phyloP scores from a whole-genome alignment of 805 yeast species.

The Nematodospora valgi region DNA sequence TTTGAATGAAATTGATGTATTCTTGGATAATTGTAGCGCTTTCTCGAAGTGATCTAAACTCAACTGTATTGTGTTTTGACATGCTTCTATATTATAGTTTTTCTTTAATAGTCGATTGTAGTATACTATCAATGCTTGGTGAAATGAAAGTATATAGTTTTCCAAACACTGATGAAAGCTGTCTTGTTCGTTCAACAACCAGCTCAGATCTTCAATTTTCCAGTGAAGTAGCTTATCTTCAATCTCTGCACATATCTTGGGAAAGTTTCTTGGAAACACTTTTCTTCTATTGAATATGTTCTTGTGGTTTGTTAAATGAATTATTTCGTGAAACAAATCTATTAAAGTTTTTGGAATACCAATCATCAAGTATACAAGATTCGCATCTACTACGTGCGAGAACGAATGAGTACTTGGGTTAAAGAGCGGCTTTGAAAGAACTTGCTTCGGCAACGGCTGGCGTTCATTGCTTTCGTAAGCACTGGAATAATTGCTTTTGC shows the following conservation, averaged over 20 bases:
- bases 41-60: slow-evolving; percentile 34
- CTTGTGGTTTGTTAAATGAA: slow-evolving; percentile 50
- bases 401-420: slow-evolving; percentile 9
- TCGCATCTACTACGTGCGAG: slow-evolving; percentile 15
- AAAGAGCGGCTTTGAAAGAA: not conserved
- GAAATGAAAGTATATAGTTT: slow-evolving; percentile 27
- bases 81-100: slow-evolving; percentile 23
- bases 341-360: slow-evolving; percentile 48
- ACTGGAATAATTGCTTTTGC: slow-evolving; percentile 9
- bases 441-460: not conserved
- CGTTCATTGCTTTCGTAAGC: not conserved
- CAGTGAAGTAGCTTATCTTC: slow-evolving; percentile 49
- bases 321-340: slow-evolving; percentile 43
- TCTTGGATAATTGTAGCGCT: slow-evolving; percentile 13
- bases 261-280: slow-evolving; percentile 51
- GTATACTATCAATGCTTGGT: slow-evolving; percentile 42
- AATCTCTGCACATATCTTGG: slow-evolving; percentile 51
- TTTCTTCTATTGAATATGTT: slow-evolving; percentile 39
- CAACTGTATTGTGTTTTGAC: slow-evolving; percentile 32
- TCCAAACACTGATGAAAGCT: slow-evolving; percentile 38
- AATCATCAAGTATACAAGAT: slow-evolving; percentile 36
- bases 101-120: slow-evolving; percentile 47
- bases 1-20: slow-evolving; percentile 21
- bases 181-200: slow-evolving; percentile 30
- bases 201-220: slow-evolving; percentile 31